These are phyloP conservation scores for Gossypium aridum DNA, from an alignment of 441 rosid species.

Conservation along the genomic window DNA sequence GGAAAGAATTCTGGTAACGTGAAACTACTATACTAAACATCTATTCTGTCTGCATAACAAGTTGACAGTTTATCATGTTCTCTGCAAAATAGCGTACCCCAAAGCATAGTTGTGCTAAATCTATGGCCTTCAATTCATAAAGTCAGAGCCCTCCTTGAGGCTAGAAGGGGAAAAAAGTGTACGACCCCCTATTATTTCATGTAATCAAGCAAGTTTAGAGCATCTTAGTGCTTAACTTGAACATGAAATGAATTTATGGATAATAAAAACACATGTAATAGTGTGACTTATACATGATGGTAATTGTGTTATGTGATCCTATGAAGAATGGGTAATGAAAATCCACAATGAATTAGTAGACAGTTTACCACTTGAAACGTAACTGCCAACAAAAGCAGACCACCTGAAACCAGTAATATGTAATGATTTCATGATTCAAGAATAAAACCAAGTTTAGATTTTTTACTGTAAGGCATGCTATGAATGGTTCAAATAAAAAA, in stretches of 20 bases:
- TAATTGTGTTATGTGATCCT: background rate
- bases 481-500: background rate
- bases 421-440: background rate
- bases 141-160: background rate
- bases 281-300: background rate
- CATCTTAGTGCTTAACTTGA: background rate
- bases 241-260: background rate
- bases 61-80: constrained; percentile 1
- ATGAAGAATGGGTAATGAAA: background rate
- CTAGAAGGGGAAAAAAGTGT: background rate
- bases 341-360: background rate
- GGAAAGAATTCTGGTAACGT: background rate
- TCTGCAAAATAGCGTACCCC: background rate
- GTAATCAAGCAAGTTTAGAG: background rate
- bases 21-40: background rate
- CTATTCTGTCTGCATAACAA: background rate
- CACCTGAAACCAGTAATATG: background rate
- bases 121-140: background rate
- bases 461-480: constrained; percentile 3
- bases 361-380: background rate
- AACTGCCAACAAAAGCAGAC: background rate
- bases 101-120: background rate
- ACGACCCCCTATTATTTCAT: background rate
- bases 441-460: background rate
- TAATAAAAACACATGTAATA: background rate